Conservation (phyloP, 208 protist genomes). For the Leptomonas pyrrhocoris region DNA sequence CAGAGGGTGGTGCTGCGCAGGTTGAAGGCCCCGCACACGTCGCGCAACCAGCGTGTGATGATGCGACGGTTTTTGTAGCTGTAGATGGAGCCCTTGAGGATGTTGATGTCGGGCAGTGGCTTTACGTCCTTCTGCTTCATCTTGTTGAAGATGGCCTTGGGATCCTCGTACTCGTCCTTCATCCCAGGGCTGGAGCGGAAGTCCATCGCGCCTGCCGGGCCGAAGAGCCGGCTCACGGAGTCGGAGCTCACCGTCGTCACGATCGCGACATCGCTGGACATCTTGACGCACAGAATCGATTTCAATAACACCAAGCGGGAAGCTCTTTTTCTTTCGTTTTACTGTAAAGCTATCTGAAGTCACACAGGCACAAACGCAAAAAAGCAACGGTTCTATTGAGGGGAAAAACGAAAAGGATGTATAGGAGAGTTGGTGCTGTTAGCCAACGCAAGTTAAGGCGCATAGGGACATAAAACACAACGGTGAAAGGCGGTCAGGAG, state of each 20-base stretch:
- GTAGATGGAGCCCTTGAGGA: conserved; percentile 82
- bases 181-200: conserved; percentile 74
- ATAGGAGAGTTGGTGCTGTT: too few species aligned
- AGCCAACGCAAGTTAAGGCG: too few species aligned
- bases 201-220: conserved; percentile 64
- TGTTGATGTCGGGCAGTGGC: conserved; percentile 66
- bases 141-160: conserved; percentile 60
- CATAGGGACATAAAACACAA: too few species aligned
- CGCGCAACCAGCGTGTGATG: conserved; percentile 82
- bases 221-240: conserved; percentile 69
- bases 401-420: too few species aligned
- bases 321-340: too few species aligned
- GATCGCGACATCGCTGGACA: conserved; percentile 36
- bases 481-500: too few species aligned
- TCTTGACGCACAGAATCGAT: neutral
- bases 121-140: conserved; percentile 74
- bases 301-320: too few species aligned
- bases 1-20: conserved; percentile 84
- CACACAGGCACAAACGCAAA: too few species aligned
- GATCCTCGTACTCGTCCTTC: conserved; percentile 53
- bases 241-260: conserved; percentile 76
- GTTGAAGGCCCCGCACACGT: conserved; percentile 77
- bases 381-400: too few species aligned
- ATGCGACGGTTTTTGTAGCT: conserved; percentile 84
- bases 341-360: too few species aligned